Percentiles rank a stretch among this genome's conserved stretches.
Evolutionary conservation across 352 stramenopile species (phyloP).

Genomic region (Globisporangium irregulare): DNA sequence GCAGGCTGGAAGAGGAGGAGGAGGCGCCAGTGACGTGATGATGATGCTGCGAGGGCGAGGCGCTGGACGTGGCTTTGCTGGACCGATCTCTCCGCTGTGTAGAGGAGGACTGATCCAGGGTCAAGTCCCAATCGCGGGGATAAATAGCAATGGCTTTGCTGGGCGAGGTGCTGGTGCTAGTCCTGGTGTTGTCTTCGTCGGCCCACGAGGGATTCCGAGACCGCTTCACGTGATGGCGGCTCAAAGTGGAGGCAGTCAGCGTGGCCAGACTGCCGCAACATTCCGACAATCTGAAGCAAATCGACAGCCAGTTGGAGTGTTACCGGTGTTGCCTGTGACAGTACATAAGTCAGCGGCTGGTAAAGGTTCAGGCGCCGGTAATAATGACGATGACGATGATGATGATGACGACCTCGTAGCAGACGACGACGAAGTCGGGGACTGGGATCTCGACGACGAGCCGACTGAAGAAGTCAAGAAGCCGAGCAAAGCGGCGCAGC

Average conservation of each 20-base stretch:
- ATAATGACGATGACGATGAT: constrained; percentile 17
- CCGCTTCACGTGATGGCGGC: background rate
- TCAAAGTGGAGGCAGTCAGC: background rate
- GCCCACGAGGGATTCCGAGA: background rate
- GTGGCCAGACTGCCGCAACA: background rate
- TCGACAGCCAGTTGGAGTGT: background rate
- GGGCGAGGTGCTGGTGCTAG: background rate
- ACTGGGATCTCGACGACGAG: constrained; percentile 14
- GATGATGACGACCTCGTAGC: constrained; percentile 31
- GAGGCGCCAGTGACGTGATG: background rate
- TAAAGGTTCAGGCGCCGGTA: background rate
- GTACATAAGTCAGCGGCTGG: background rate
- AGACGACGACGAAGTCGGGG: constrained; percentile 39
- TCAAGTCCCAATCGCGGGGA: background rate
- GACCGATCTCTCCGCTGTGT: constrained; percentile 3
- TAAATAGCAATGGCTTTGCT: background rate
- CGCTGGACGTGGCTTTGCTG: background rate
- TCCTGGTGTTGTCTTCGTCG: background rate
- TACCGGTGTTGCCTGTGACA: background rate
- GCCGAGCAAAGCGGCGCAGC: background rate
- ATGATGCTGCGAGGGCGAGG: background rate
- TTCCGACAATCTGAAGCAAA: background rate
- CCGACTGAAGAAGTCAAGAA: background rate
- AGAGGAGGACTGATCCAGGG: background rate
- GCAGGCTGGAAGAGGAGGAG: background rate